These are phyloP conservation scores for Bacterosira constricta DNA, from an alignment of 108 stramenopile species.

Conservation along the genomic window DNA sequence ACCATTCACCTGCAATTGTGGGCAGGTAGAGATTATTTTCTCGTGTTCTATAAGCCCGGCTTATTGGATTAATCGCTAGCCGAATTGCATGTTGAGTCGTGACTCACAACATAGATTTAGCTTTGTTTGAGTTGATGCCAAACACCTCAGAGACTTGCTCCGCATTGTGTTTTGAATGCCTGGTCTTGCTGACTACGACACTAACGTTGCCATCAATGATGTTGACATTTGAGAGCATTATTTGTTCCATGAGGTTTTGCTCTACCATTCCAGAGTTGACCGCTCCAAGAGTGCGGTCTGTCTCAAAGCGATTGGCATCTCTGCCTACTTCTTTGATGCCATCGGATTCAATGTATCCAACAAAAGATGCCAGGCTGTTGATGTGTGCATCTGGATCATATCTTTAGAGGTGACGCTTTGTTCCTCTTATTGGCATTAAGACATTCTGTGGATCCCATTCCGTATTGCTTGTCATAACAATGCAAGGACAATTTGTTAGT, in stretches of 20 bases:
- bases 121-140: too few species aligned
- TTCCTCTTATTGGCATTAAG: background rate
- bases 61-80: too few species aligned
- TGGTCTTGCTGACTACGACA: too few species aligned
- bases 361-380: background rate
- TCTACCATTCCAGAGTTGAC: background rate
- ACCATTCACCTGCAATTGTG: background rate
- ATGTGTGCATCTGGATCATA: too few species aligned
- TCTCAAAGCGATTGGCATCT: background rate
- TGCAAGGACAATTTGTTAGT: background rate
- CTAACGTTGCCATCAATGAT: too few species aligned
- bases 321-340: background rate
- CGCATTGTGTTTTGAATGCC: too few species aligned
- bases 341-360: background rate
- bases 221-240: too few species aligned
- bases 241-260: background rate
- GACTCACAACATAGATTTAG: too few species aligned
- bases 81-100: too few species aligned
- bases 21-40: constrained; percentile 14
- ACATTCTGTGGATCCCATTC: background rate
- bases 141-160: too few species aligned
- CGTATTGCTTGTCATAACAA: background rate
- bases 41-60: background rate
- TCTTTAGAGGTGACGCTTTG: too few species aligned
- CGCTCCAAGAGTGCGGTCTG: background rate